Evolutionary conservation across 805 yeast species (phyloP).

Genomic region (Metschnikowia similis): DNA sequence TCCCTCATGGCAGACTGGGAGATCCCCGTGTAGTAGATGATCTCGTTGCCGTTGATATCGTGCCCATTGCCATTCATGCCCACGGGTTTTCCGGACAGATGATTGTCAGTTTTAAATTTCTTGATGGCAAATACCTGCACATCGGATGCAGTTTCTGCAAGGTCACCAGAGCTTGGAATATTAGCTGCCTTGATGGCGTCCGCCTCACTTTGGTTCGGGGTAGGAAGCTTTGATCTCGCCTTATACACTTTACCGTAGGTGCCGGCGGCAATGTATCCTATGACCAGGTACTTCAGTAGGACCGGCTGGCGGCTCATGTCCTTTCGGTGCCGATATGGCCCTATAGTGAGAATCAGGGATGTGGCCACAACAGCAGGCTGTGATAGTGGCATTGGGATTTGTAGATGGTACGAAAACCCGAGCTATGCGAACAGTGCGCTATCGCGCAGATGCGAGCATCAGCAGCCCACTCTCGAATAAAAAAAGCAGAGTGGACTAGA

Average conservation of each 20-base stretch:
- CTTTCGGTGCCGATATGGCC: slow-evolving; percentile 45
- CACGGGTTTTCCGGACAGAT: slow-evolving; percentile 26
- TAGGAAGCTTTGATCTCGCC: slow-evolving; percentile 49
- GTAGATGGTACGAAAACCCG: neutral
- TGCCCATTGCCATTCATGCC: slow-evolving; percentile 25
- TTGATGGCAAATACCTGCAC: slow-evolving; percentile 72
- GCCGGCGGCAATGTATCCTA: slow-evolving; percentile 98
- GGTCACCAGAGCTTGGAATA: neutral
- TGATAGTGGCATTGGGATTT: slow-evolving; percentile 10
- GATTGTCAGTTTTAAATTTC: slow-evolving; percentile 84
- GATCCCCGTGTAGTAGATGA: slow-evolving; percentile 85
- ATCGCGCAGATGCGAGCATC: neutral
- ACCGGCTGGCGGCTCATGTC: slow-evolving; percentile 70
- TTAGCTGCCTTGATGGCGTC: slow-evolving; percentile 5
- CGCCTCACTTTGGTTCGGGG: slow-evolving; percentile 7
- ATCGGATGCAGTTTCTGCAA: slow-evolving; percentile 4
- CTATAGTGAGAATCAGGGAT: slow-evolving; percentile 37
- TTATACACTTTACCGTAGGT: slow-evolving; percentile 95
- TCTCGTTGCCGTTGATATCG: slow-evolving; percentile 72
- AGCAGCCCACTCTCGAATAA: neutral
- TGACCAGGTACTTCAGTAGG: slow-evolving; percentile 75
- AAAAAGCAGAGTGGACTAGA: neutral
- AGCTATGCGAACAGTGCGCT: slow-evolving; percentile 2
- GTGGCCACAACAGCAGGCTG: slow-evolving; percentile 33
- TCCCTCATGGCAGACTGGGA: slow-evolving; percentile 96